phyloP scores from a whole-genome alignment of 1,284 basidiomycete species.

The Fomitopsis palustris region DNA sequence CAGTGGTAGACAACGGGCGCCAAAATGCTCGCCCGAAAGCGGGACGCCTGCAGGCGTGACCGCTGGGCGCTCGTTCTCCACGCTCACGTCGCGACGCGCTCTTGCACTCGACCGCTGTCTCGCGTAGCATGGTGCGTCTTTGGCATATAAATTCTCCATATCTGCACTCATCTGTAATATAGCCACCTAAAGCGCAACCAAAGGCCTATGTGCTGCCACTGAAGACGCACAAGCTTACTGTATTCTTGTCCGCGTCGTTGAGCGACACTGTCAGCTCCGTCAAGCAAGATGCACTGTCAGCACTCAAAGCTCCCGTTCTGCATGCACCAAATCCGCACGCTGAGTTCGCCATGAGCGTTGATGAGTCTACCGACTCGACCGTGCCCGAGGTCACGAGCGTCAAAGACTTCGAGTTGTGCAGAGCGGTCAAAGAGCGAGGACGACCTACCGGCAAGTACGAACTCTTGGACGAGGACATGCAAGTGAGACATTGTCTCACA shows the following conservation, averaged over 20 bases:
- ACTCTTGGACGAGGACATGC: conserved; percentile 38
- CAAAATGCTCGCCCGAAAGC: background rate
- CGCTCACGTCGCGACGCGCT: background rate
- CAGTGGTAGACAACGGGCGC: conserved; percentile 1
- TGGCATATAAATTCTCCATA: background rate
- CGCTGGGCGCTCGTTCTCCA: too few species aligned
- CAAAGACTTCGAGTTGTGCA: conserved; percentile 66
- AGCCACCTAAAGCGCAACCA: conserved; percentile 37
- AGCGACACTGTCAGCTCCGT: conserved; percentile 51
- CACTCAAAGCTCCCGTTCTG: conserved; percentile 47
- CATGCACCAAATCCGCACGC: conserved; percentile 16
- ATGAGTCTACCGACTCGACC: conserved; percentile 23
- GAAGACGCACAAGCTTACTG: conserved; percentile 67
- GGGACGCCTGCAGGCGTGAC: background rate
- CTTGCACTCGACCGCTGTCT: background rate
- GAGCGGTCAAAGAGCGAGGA: conserved; percentile 47
- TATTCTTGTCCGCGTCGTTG: conserved; percentile 54
- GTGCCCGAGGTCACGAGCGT: conserved; percentile 41
- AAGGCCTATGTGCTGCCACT: conserved; percentile 63
- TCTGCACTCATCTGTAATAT: background rate
- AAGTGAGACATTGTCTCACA: conserved; percentile 45
- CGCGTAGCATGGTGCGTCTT: background rate
- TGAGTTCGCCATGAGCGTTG: conserved; percentile 29
- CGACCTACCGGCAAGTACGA: conserved; percentile 49
- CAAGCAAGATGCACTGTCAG: conserved; percentile 61